Evolutionary conservation across 495 filamentous ascomycete species (phyloP).

Genomic region (Aspergillus biplanus): DNA sequence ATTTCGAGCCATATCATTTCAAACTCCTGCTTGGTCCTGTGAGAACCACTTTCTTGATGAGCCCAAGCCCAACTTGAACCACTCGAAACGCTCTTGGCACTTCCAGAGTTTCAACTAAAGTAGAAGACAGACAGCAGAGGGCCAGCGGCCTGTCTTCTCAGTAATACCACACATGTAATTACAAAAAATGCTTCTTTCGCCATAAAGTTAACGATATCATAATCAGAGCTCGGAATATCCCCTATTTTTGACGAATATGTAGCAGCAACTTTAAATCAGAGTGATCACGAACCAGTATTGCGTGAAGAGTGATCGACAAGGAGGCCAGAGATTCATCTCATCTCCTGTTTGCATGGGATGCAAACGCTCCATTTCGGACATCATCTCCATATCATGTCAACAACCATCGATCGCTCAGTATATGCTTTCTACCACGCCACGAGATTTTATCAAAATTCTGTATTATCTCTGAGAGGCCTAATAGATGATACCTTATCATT

Average conservation of each 20-base stretch:
- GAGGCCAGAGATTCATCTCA: slow-evolving; percentile 14
- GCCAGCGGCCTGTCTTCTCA: neutral
- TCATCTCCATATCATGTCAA: slow-evolving; percentile 29
- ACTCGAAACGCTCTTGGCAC: slow-evolving; percentile 7
- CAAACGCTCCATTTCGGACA: slow-evolving; percentile 6
- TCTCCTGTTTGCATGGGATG: slow-evolving; percentile 10
- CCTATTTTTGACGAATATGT: neutral
- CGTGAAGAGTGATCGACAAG: slow-evolving; percentile 1
- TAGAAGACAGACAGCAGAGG: neutral
- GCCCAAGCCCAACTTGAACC: neutral
- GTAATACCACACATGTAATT: neutral
- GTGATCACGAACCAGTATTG: neutral
- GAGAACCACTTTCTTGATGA: no score
- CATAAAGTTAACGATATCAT: neutral
- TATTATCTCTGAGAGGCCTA: neutral
- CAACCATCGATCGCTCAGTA: neutral
- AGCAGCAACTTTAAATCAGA: neutral
- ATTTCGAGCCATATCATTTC: neutral
- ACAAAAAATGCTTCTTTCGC: neutral
- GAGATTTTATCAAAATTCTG: no score
- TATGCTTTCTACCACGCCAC: no score
- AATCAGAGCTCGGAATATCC: neutral
- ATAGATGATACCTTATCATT: neutral
- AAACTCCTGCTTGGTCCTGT: neutral
- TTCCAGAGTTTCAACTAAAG: slow-evolving; percentile 11